phyloP scores from a whole-genome alignment of 208 protist species.

The Trichomonas vaginalis region DNA sequence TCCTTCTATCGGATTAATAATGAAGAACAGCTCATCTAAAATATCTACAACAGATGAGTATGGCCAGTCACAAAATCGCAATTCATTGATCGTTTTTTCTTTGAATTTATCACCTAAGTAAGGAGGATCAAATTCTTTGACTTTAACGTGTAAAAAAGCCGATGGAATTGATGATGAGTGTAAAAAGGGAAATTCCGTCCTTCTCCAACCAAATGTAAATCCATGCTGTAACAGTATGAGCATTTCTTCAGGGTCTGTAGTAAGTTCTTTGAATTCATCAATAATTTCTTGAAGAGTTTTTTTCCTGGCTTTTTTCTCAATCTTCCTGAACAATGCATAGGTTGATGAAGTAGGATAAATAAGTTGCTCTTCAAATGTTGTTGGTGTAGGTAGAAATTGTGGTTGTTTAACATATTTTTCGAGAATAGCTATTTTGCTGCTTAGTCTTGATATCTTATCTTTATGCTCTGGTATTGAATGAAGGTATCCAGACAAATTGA shows the following conservation, averaged over 20 bases:
- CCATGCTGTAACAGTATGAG: background rate
- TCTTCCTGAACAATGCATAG: background rate
- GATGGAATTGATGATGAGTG: background rate
- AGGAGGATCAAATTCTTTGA: background rate
- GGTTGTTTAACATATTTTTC: background rate
- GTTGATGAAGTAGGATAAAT: conserved; percentile 3
- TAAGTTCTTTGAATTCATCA: background rate
- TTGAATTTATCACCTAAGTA: background rate
- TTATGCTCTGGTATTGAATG: background rate
- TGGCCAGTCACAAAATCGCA: background rate
- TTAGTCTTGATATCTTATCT: background rate
- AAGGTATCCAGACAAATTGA: background rate
- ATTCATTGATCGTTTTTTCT: background rate
- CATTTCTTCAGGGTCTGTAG: background rate
- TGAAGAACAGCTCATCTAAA: background rate
- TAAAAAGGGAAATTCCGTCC: background rate
- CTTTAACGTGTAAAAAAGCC: background rate
- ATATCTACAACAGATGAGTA: background rate
- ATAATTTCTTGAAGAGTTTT: background rate
- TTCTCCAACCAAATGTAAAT: background rate
- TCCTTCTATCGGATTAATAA: background rate
- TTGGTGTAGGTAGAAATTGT: background rate
- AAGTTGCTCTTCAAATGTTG: background rate
- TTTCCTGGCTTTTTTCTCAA: background rate
- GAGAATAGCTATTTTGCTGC: background rate